phyloP scores from a whole-genome alignment of 345 rosid genomes.

The Passiflora organensis region DNA sequence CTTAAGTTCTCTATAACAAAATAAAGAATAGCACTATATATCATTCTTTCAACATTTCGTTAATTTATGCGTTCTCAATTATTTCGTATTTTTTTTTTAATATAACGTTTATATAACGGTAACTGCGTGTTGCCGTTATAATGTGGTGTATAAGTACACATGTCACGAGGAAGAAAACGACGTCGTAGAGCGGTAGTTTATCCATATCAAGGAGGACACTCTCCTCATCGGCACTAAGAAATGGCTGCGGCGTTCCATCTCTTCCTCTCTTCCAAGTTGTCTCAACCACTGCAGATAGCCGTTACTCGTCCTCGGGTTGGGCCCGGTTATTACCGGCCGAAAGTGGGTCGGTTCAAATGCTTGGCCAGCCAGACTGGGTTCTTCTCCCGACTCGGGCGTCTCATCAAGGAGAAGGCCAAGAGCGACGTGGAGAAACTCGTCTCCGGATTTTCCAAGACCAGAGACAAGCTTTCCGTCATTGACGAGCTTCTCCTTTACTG shows the following conservation, averaged over 20 bases:
- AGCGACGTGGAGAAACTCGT: slow-evolving; percentile 87
- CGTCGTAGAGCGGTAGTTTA: background rate
- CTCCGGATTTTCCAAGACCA: slow-evolving; percentile 89
- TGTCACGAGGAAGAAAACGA: background rate
- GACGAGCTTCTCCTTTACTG: slow-evolving; percentile 90
- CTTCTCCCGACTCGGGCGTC: slow-evolving; percentile 79
- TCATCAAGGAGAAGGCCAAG: slow-evolving; percentile 88
- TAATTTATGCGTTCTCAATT: too few species aligned
- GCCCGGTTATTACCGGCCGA: background rate
- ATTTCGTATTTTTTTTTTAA: too few species aligned
- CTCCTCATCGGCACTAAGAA: slow-evolving; percentile 4
- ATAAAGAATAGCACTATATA: too few species aligned
- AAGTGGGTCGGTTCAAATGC: slow-evolving; percentile 42
- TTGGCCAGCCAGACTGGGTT: slow-evolving; percentile 78
- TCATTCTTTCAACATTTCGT: too few species aligned
- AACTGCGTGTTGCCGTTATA: too few species aligned
- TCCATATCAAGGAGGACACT: background rate
- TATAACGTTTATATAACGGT: too few species aligned
- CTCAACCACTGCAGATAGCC: slow-evolving; percentile 18
- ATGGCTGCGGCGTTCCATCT: slow-evolving; percentile 51
- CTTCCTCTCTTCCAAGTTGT: slow-evolving; percentile 42
- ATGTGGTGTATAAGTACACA: background rate
- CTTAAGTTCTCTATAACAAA: too few species aligned
- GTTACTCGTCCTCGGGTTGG: slow-evolving; percentile 14
- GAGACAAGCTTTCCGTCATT: slow-evolving; percentile 84